Conservation (phyloP, 2,329 filamentous ascomycete species). For the Didymella pinodella region DNA sequence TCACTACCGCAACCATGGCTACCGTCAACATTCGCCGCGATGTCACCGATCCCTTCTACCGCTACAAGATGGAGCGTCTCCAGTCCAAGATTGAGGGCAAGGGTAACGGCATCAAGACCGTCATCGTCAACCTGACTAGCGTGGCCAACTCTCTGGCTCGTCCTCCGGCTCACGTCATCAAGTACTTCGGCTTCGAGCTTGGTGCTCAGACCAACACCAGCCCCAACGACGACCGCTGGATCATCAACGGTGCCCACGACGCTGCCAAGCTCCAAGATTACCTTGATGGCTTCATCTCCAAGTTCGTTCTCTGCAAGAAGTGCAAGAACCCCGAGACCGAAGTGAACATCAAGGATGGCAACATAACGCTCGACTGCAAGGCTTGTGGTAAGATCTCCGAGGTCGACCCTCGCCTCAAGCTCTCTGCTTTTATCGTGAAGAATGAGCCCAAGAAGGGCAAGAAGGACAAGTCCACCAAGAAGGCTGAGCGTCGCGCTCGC, state of each 20-base stretch:
- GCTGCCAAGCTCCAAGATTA: constrained; percentile 96
- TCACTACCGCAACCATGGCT: constrained; percentile 77
- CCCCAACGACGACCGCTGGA: constrained; percentile 97
- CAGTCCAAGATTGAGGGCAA: constrained; percentile 99
- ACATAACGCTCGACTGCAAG: constrained; percentile 96
- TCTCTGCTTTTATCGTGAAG: constrained; percentile 97
- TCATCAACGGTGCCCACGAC: constrained; percentile 99
- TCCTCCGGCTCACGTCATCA: constrained; percentile 94
- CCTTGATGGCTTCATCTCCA: constrained; percentile 97
- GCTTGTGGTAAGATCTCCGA: constrained; percentile 93
- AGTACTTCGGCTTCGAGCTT: constrained; percentile 99
- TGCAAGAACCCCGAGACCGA: constrained; percentile 99
- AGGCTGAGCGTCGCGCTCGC: constrained; percentile 84
- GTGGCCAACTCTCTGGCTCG: constrained; percentile 92
- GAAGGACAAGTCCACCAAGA: constrained; percentile 96
- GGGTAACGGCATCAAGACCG: constrained; percentile 99
- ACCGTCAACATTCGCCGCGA: constrained; percentile 97
- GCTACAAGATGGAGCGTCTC: constrained; percentile 99
- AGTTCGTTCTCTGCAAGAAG: constrained; percentile 98
- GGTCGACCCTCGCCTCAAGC: constrained; percentile 91
- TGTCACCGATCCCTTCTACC: constrained; percentile 98
- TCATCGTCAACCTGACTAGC: constrained; percentile 95
- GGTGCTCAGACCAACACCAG: constrained; percentile 99
- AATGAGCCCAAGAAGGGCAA: constrained; percentile 92
- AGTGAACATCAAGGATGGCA: constrained; percentile 90